phyloP scores from a whole-genome alignment of 2,329 filamentous ascomycete species.

The Clonostachys byssicola region DNA sequence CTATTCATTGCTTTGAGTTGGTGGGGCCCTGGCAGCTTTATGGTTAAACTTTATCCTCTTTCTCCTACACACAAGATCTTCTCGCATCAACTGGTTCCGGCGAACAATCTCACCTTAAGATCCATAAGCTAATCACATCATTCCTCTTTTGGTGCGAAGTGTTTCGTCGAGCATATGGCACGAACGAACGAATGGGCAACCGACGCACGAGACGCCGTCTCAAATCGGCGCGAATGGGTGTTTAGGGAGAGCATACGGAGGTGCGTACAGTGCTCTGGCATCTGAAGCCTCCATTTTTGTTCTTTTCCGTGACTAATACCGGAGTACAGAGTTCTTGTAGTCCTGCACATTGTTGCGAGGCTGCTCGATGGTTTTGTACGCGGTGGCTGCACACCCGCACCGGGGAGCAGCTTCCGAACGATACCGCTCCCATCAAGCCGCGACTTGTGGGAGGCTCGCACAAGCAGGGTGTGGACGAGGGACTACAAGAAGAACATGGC shows the following conservation, averaged over 20 bases:
- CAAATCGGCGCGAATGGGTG: background rate
- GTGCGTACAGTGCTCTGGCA: background rate
- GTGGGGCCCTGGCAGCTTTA: too few relatives aligned
- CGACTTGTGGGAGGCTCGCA: slow-evolving; percentile 6
- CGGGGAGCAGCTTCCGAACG: slow-evolving; percentile 1
- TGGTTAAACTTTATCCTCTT: too few relatives aligned
- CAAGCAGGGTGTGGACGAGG: background rate
- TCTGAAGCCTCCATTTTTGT: background rate
- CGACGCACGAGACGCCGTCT: background rate
- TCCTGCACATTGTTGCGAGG: slow-evolving; percentile 7
- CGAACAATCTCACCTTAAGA: too few relatives aligned
- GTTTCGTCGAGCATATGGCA: background rate
- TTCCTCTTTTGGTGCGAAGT: background rate
- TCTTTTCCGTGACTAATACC: too few relatives aligned
- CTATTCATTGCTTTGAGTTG: too few relatives aligned
- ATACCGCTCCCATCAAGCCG: slow-evolving; percentile 10
- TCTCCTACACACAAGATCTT: too few relatives aligned
- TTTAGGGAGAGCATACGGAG: slow-evolving; percentile 6
- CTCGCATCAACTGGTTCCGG: too few relatives aligned
- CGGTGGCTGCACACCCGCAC: background rate
- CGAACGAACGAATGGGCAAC: background rate
- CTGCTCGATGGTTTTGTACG: slow-evolving; percentile 7
- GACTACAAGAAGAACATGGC: background rate
- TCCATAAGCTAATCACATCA: too few relatives aligned
- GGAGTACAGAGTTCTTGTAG: slow-evolving; percentile 1